Conservation (phyloP, 2,329 filamentous ascomycete species). For the Elsinoe arachidis region DNA sequence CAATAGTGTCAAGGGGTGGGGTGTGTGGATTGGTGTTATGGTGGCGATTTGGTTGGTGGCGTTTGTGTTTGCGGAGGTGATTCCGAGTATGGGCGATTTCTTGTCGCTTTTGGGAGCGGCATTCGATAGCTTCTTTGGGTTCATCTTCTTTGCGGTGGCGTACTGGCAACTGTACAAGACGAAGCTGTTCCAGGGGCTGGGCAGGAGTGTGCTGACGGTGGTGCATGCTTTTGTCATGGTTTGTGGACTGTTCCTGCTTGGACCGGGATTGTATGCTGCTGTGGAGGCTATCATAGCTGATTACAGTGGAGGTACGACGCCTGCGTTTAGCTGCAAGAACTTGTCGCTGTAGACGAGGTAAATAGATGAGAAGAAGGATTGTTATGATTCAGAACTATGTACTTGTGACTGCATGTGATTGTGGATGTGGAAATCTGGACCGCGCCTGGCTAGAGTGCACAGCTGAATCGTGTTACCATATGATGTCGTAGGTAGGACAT, state of each 20-base stretch:
- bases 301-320: conserved; percentile 36
- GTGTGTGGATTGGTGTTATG: conserved; percentile 37
- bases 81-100: conserved; percentile 45
- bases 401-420: too few species aligned
- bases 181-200: conserved; percentile 30
- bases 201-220: conserved; percentile 35
- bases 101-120: conserved; percentile 40
- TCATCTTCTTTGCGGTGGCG: conserved; percentile 44
- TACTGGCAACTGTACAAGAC: conserved; percentile 40
- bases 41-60: conserved; percentile 35
- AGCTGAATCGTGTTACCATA: background rate
- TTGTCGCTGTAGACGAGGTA: conserved; percentile 33
- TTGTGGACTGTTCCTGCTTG: conserved; percentile 41
- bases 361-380: background rate
- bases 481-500: background rate
- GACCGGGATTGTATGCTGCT: conserved; percentile 45
- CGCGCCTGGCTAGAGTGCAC: background rate
- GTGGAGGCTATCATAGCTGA: conserved; percentile 45
- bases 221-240: conserved; percentile 40
- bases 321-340: conserved; percentile 44
- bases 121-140: conserved; percentile 44
- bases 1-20: conserved; percentile 42
- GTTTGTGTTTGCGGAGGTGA: conserved; percentile 42
- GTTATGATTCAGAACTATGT: background rate
- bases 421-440: too few species aligned